These are phyloP conservation scores for Pseudoturritis turrita DNA, from an alignment of 345 rosid species.

Conservation along the genomic window DNA sequence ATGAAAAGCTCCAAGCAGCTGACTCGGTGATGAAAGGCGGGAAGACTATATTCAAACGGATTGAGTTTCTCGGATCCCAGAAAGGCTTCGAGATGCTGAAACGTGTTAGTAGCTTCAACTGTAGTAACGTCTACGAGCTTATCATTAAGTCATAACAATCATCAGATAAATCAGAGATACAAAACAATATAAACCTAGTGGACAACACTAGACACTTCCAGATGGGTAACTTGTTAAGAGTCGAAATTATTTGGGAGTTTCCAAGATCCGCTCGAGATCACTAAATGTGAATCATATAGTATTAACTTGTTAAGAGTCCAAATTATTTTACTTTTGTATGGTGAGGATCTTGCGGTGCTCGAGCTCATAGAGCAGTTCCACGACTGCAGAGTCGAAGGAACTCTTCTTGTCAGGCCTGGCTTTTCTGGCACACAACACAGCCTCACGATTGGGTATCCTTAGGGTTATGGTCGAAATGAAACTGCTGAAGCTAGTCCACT, in stretches of 20 bases:
- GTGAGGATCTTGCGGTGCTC: slow-evolving; percentile 43
- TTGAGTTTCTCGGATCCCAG: slow-evolving; percentile 61
- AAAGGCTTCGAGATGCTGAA: slow-evolving; percentile 65
- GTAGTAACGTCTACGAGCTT: slow-evolving; percentile 66
- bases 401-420: slow-evolving; percentile 80
- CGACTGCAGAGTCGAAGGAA: slow-evolving; percentile 74
- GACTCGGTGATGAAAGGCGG: slow-evolving; percentile 29
- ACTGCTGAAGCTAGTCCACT: slow-evolving; percentile 42
- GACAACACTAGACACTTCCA: neutral
- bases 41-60: slow-evolving; percentile 47
- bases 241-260: neutral
- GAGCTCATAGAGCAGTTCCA: slow-evolving; percentile 54
- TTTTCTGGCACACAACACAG: slow-evolving; percentile 48
- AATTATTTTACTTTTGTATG: slow-evolving; percentile 18
- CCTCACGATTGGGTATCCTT: slow-evolving; percentile 48
- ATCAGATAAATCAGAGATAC: neutral
- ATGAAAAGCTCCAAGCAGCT: slow-evolving; percentile 54
- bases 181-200: neutral
- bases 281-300: neutral
- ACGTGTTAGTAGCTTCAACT: slow-evolving; percentile 61
- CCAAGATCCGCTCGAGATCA: neutral
- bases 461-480: slow-evolving; percentile 49
- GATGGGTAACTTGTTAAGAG: neutral
- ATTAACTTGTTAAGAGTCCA: neutral
- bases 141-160: slow-evolving; percentile 42